Evolutionary conservation across 805 yeast species (phyloP).

Genomic region (Tetrapisispora nanseiensis): DNA sequence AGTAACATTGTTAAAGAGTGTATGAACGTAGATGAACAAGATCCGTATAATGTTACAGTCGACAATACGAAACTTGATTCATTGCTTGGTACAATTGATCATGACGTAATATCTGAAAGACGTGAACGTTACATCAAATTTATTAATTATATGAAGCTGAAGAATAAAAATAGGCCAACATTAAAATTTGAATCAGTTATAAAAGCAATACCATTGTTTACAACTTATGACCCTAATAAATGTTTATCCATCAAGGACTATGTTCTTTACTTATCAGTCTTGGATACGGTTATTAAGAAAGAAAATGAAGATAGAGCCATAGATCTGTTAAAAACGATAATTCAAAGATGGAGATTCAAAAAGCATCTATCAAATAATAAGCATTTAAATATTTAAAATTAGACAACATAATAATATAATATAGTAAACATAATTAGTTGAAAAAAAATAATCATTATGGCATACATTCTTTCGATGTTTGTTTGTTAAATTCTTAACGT

Average conservation of each 20-base stretch:
- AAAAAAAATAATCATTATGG: too few species aligned
- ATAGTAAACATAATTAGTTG: too few species aligned
- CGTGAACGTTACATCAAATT: neutral
- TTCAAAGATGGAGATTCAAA: constrained; percentile 2
- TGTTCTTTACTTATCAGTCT: neutral
- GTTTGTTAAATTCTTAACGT: too few species aligned
- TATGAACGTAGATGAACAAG: neutral
- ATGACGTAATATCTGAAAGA: neutral
- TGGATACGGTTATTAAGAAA: neutral
- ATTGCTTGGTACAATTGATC: neutral
- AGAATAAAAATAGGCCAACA: neutral
- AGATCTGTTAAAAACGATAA: neutral
- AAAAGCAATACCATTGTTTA: neutral
- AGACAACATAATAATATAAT: too few species aligned
- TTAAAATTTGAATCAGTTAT: neutral
- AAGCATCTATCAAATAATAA: constrained; percentile 30
- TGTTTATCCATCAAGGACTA: constrained; percentile 1
- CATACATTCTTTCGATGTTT: too few species aligned
- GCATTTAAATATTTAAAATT: too few species aligned
- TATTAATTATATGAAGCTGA: neutral
- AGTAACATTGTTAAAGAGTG: neutral
- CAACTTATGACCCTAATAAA: neutral
- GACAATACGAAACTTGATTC: neutral
- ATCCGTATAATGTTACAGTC: constrained; percentile 1
- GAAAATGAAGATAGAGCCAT: neutral